Evolutionary conservation across 2,329 filamentous ascomycete species (phyloP).

Genomic region (Cladosporium phlei): DNA sequence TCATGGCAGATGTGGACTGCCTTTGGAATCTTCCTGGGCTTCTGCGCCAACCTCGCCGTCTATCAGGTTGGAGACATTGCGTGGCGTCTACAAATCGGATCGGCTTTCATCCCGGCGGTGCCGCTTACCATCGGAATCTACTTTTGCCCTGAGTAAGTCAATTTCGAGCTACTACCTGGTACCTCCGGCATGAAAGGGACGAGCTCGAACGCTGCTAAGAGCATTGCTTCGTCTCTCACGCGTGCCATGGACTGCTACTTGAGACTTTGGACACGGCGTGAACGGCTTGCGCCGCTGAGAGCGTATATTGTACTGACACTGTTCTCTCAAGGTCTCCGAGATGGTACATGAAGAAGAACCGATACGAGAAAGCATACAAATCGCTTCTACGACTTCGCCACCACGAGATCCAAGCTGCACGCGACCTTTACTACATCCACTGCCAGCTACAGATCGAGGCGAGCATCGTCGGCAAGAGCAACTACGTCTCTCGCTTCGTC

Average conservation of each 20-base stretch:
- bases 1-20: constrained; percentile 48
- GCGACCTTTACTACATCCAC: constrained; percentile 51
- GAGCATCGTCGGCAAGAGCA: constrained; percentile 32
- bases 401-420: constrained; percentile 49
- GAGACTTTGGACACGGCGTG: too few species aligned
- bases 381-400: constrained; percentile 47
- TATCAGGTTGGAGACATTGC: constrained; percentile 34
- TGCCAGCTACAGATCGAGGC: constrained; percentile 29
- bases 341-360: constrained; percentile 43
- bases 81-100: constrained; percentile 46
- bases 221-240: too few species aligned
- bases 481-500: constrained; percentile 39
- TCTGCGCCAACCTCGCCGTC: constrained; percentile 39
- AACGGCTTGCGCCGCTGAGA: too few species aligned
- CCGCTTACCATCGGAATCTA: constrained; percentile 42
- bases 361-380: constrained; percentile 44
- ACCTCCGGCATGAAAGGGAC: too few species aligned
- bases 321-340: constrained; percentile 14
- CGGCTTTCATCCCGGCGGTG: constrained; percentile 45
- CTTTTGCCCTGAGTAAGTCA: constrained; percentile 34
- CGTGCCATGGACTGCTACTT: too few species aligned
- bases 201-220: too few species aligned
- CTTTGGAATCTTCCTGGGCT: constrained; percentile 45
- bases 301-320: neutral
- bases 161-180: too few species aligned